These are phyloP conservation scores for Hyaloscypha variabilis DNA, from an alignment of 495 filamentous ascomycete genomes.

Conservation along the genomic window DNA sequence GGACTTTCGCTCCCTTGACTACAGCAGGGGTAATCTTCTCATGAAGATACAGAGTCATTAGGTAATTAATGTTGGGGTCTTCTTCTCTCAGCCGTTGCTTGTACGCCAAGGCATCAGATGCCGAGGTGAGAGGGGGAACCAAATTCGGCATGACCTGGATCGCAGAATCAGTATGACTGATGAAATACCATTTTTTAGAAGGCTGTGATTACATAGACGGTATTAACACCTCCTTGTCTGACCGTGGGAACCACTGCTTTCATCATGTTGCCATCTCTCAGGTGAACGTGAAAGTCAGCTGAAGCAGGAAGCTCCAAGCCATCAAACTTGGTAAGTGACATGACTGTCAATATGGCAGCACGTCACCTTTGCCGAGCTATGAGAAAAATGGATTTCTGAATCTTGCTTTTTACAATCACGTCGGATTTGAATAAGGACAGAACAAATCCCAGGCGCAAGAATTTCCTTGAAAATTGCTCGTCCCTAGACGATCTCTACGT, in stretches of 20 bases:
- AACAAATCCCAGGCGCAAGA: no score
- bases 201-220: slow-evolving; percentile 41
- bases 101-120: slow-evolving; percentile 77
- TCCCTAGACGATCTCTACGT: no score
- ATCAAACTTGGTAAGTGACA: slow-evolving; percentile 36
- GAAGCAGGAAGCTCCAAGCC: slow-evolving; percentile 66
- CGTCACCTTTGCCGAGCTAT: no score
- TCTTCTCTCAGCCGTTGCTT: slow-evolving; percentile 64
- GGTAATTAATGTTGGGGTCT: slow-evolving; percentile 73
- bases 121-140: slow-evolving; percentile 72
- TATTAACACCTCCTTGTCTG: slow-evolving; percentile 69
- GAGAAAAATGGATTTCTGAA: neutral
- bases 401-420: no score
- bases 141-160: slow-evolving; percentile 74
- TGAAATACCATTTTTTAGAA: slow-evolving; percentile 65
- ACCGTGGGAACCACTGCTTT: slow-evolving; percentile 79
- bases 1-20: slow-evolving; percentile 70
- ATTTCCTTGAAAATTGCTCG: no score
- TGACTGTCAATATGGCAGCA: neutral
- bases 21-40: slow-evolving; percentile 69
- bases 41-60: slow-evolving; percentile 75
- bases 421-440: no score
- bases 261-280: slow-evolving; percentile 82
- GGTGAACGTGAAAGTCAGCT: slow-evolving; percentile 72
- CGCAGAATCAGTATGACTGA: neutral